Evolutionary conservation across 228 moss, liverwort and hornwort genomes (phyloP), one percentile per base, ranked within the genome.

Genomic region (Sphagnum fallax): DNA sequence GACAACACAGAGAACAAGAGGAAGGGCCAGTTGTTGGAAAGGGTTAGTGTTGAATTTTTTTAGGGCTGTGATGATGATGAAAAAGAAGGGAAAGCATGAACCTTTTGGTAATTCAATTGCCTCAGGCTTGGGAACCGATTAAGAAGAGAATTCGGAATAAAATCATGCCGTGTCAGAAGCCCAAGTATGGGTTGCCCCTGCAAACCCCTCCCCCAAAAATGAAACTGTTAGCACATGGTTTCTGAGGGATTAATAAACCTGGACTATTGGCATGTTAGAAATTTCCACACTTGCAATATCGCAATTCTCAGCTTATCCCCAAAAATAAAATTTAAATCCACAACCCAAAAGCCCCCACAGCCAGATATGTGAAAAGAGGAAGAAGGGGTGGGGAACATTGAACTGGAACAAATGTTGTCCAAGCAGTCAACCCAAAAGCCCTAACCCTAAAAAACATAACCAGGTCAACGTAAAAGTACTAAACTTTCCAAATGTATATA

Each of bases 81-180:
- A 65, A 64, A 64, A 13, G 76, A 74, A 47, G 66, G 61, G 62
- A 78, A 73, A 15, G 83, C 66, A 65, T 76, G 76, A 69, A 78
- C 70, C 74, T 87, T 87, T 18, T 65, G 67, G 70, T 87, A 75
- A 67, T 81, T 75, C 68, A 47, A 74, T 52, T 74, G 87, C 68
- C 73, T 74, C 16, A 78, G 7, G 61, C 80, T 83, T 52, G 87
- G 87, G 57, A 76, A 87, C 49, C 69, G 81, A 53, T 79, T 77
- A 5, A 84, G 65, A 12, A 95, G 90, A 73, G 84, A 80, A 59
- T 74, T 65, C 0, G 90, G 81, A 92, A 92, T 92, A 4, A 95
- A 95, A 62, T 95, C 89, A 62, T 95, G 95, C n/a, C 95, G 87
- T 49, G 95, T 95, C 61, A 95, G 80, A 58, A 95, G 65, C 58